Conservation (phyloP, 257 asterid genomes). For the Eucommia ulmoides region DNA sequence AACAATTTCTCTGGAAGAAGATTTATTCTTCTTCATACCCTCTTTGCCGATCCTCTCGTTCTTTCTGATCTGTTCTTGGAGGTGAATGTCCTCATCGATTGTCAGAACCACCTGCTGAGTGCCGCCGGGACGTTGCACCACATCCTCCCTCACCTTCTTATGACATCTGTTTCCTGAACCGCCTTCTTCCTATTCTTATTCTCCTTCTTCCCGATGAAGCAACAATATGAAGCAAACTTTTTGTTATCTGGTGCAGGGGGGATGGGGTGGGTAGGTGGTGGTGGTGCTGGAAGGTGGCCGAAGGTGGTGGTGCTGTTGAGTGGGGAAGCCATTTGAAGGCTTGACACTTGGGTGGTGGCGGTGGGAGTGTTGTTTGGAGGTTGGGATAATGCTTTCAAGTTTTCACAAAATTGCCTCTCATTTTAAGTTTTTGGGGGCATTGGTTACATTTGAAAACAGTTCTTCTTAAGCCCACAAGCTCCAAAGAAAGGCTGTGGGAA, state of each 20-base stretch:
- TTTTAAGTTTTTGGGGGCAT: slow-evolving; percentile 17
- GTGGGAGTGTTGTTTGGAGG: too few relatives aligned
- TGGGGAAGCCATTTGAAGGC: slow-evolving; percentile 16
- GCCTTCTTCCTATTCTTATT: too few relatives aligned
- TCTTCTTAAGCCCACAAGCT: too few relatives aligned
- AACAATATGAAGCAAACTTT: slow-evolving; percentile 29
- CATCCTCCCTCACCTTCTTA: slow-evolving; percentile 29
- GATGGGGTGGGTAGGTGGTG: too few relatives aligned
- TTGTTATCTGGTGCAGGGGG: slow-evolving; percentile 20
- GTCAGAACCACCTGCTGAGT: slow-evolving; percentile 19
- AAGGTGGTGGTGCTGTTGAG: slow-evolving; percentile 4
- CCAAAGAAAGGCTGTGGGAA: too few relatives aligned
- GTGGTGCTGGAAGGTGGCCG: slow-evolving; percentile 5
- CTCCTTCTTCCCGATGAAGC: slow-evolving; percentile 30
- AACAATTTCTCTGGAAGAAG: too few relatives aligned
- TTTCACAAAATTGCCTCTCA: too few relatives aligned
- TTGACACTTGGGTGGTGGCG: too few relatives aligned
- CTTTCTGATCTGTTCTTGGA: slow-evolving; percentile 30
- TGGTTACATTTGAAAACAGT: slow-evolving; percentile 14
- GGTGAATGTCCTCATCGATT: slow-evolving; percentile 33
- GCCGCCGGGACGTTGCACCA: slow-evolving; percentile 31
- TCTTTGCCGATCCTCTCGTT: slow-evolving; percentile 12
- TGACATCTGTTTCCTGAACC: slow-evolving; percentile 23
- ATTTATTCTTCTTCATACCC: too few relatives aligned
- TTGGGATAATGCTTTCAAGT: too few relatives aligned